Evolutionary conservation across 148 eudicot genomes (phyloP), one percentile per base, ranked within the genome.

Genomic region (Camellia granthamiana): DNA sequence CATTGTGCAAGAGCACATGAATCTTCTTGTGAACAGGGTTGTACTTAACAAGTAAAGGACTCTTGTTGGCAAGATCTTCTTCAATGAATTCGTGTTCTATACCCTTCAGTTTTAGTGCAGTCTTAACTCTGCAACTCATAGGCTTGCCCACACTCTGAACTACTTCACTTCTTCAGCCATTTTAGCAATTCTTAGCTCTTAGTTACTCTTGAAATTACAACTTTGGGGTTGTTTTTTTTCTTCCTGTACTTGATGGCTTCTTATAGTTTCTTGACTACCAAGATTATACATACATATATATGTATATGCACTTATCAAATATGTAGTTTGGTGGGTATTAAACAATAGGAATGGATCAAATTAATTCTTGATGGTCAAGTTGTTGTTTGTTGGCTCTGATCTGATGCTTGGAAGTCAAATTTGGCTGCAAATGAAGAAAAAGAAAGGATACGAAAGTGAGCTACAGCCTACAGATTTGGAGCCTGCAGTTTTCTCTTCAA

Each of bases 1-100:
- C 88, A 55, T 87, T 82, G 78, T 87, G 91, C 13, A 88, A n/a
- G 49, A 88, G 74, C 60, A 88, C 89, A 0, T 91, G 91, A 3
- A 90, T 69, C 73, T 84, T 83, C 76, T 89, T 84, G 83, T 86
- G 79, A 55, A 87, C 23, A 13, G 90, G 89, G 69, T 87, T 87
- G 78, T 77, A 59, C 52, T 84, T 60, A 2, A 87, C n/a, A 23
- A 87, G 87, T n/a, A 84, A 6, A 30, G 75, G 58, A 15, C 86
- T 83, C 61, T 86, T 86, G 72, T 81, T 81, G 0, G 6, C 18
- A 0, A 84, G 18, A 52, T 83, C 84, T 81, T 86, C 81, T 4
- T 63, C 30, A 5, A 83, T 60, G 44, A 58, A 75, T 65, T 86
- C 88, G 14, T 81, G 81, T 21, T 76, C 3, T 14, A 86, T 66